Conservation (phyloP, 768 basidiomycete species). For the Pleurotus djamor region DNA sequence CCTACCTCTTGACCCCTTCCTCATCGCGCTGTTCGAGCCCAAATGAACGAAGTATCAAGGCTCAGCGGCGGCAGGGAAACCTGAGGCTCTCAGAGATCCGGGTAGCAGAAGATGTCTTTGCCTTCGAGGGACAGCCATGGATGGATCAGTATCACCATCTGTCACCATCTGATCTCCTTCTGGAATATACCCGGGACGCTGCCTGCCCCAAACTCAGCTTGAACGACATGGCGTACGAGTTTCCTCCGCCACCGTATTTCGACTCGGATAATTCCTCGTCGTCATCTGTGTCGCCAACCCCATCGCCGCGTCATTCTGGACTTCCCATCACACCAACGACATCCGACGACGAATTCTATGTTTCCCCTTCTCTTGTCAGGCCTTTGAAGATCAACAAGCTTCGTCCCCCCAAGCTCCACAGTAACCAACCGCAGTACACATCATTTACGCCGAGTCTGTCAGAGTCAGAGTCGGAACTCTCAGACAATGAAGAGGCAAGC, state of each 20-base stretch:
- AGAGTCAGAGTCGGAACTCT: conserved; percentile 12
- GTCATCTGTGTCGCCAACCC: neutral
- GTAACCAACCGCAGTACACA: conserved; percentile 17
- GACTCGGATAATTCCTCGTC: neutral
- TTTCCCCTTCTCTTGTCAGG: conserved; percentile 34
- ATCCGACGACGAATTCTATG: conserved; percentile 55
- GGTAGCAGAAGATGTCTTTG: neutral
- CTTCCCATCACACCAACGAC: conserved; percentile 36
- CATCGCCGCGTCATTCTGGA: neutral
- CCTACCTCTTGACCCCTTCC: neutral
- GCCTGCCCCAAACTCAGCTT: neutral
- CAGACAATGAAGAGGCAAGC: conserved; percentile 37
- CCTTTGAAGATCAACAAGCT: conserved; percentile 50
- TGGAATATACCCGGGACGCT: neutral
- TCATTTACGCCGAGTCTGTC: conserved; percentile 12
- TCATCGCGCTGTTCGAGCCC: neutral
- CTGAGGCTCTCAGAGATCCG: conserved; percentile 1
- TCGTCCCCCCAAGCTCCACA: neutral
- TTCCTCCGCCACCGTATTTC: neutral
- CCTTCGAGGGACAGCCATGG: no score
- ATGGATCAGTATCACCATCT: neutral
- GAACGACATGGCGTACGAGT: neutral
- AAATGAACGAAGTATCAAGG: neutral
- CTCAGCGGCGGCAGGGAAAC: neutral
- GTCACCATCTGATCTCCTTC: neutral